phyloP scores from a whole-genome alignment of 2,329 filamentous ascomycete species.

The Huntiella decipiens region DNA sequence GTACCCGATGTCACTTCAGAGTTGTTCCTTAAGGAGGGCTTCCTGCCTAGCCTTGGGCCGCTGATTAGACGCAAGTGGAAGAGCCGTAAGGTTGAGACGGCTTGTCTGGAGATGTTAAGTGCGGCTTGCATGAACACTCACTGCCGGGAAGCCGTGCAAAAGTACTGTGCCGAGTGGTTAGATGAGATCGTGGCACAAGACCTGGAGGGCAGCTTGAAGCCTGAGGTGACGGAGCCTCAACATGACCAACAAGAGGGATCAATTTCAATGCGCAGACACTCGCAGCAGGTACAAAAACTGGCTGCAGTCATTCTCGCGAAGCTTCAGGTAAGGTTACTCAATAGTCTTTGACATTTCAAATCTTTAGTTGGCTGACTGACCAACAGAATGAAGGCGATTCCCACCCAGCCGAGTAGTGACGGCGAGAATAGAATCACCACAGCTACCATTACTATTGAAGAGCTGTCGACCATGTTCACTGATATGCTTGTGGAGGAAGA shows the following conservation, averaged over 20 bases:
- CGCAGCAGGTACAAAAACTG: conserved; percentile 39
- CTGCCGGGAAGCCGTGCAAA: conserved; percentile 67
- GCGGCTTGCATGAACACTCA: conserved; percentile 71
- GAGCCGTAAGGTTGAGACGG: conserved; percentile 68
- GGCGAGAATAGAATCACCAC: conserved; percentile 28
- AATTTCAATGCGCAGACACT: conserved; percentile 41
- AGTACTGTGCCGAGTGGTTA: conserved; percentile 74
- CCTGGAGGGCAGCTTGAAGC: conserved; percentile 28
- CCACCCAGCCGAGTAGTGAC: conserved; percentile 22
- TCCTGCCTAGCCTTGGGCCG: conserved; percentile 56
- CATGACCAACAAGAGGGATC: conserved; percentile 40
- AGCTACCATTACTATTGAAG: conserved; percentile 43
- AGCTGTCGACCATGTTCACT: conserved; percentile 44
- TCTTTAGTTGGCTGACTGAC: conserved; percentile 25
- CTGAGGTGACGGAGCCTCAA: conserved; percentile 27
- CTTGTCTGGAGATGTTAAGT: conserved; percentile 75
- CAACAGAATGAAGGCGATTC: conserved; percentile 34
- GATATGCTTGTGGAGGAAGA: conserved; percentile 43
- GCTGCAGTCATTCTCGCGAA: conserved; percentile 64
- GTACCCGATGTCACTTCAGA: conserved; percentile 54
- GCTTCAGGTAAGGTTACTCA: conserved; percentile 30
- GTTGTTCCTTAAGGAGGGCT: conserved; percentile 77
- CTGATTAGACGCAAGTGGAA: conserved; percentile 67
- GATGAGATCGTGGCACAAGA: conserved; percentile 64
- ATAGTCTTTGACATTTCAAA: conserved; percentile 4